These are phyloP conservation scores for Rhizoclosmatium sp. DNA, from an alignment of 192 early-diverging fungal species.

Conservation along the genomic window DNA sequence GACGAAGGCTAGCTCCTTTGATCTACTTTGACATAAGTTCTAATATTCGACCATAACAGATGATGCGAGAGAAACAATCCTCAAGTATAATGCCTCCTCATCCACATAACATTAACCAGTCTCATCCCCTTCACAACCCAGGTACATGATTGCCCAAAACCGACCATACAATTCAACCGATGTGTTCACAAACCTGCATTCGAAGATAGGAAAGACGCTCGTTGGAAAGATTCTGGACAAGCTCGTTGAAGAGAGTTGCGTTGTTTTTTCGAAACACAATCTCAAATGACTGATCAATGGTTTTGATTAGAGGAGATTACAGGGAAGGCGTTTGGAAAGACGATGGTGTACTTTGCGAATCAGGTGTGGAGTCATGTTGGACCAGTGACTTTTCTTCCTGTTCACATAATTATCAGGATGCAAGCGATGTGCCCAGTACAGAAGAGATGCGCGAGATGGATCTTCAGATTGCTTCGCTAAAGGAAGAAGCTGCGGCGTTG, in stretches of 20 bases:
- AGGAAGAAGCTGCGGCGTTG: slow-evolving; percentile 27
- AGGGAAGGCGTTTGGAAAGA: slow-evolving; percentile 28
- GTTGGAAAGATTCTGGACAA: slow-evolving; percentile 46
- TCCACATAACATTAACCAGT: neutral
- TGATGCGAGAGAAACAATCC: slow-evolving; percentile 19
- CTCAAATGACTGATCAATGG: neutral
- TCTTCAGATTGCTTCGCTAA: slow-evolving; percentile 41
- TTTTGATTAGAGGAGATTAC: slow-evolving; percentile 25
- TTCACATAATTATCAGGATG: slow-evolving; percentile 11
- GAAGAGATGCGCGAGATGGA: slow-evolving; percentile 39
- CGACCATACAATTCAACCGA: slow-evolving; percentile 56
- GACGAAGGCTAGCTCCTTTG: neutral
- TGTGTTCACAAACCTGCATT: slow-evolving; percentile 52
- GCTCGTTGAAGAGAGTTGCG: slow-evolving; percentile 47
- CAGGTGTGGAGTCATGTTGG: neutral
- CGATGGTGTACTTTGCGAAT: slow-evolving; percentile 19
- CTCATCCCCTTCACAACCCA: neutral
- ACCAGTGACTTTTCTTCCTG: neutral
- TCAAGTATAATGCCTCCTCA: neutral
- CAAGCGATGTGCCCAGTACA: slow-evolving; percentile 7
- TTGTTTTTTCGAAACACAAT: neutral
- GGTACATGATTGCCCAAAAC: slow-evolving; percentile 37
- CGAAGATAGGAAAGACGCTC: slow-evolving; percentile 42
- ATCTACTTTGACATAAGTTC: neutral
- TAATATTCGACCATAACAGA: slow-evolving; percentile 4